A percentile compares a stretch with the other conserved stretches of the same genome.
These are phyloP conservation scores for Theobroma grandiflorum DNA, from an alignment of 441 rosid species.

Conservation along the genomic window DNA sequence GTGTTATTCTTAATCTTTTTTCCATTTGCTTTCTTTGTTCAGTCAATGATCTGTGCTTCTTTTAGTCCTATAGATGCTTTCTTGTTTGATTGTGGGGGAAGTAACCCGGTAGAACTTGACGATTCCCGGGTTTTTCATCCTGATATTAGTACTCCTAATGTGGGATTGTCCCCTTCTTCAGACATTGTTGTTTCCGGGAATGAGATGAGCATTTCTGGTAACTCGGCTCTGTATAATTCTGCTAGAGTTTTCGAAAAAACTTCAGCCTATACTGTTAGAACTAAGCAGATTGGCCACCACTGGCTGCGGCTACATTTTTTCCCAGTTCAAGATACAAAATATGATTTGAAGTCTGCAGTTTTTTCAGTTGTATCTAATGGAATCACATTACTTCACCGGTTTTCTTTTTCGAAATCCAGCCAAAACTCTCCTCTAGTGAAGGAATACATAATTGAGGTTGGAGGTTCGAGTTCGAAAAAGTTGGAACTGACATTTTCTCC, in stretches of 20 bases:
- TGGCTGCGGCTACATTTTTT: constrained; percentile 42
- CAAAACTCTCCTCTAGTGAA: constrained; percentile 26
- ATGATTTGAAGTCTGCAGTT: constrained; percentile 34
- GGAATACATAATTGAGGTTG: constrained; percentile 38
- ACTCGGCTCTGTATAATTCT: constrained; percentile 33
- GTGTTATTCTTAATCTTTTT: neutral
- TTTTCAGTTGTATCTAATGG: constrained; percentile 35
- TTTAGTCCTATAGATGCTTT: constrained; percentile 29
- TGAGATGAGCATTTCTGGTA: neutral
- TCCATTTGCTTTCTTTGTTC: constrained; percentile 1
- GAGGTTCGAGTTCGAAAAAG: constrained; percentile 27
- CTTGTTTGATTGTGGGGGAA: constrained; percentile 37
- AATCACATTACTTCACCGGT: constrained; percentile 28
- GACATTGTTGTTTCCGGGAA: constrained; percentile 23
- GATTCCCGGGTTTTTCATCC: constrained; percentile 33
- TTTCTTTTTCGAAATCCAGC: constrained; percentile 9
- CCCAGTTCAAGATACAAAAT: constrained; percentile 27
- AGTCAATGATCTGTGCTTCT: neutral
- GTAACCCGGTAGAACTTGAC: constrained; percentile 15
- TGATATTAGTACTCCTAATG: constrained; percentile 20
- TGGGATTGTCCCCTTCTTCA: constrained; percentile 21
- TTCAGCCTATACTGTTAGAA: constrained; percentile 30
- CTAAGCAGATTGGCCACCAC: constrained; percentile 39
- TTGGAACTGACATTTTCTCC: constrained; percentile 34
- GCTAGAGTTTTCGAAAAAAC: constrained; percentile 35